Evolutionary conservation across 345 rosid species (phyloP).

Genomic region (Garcia nutans): DNA sequence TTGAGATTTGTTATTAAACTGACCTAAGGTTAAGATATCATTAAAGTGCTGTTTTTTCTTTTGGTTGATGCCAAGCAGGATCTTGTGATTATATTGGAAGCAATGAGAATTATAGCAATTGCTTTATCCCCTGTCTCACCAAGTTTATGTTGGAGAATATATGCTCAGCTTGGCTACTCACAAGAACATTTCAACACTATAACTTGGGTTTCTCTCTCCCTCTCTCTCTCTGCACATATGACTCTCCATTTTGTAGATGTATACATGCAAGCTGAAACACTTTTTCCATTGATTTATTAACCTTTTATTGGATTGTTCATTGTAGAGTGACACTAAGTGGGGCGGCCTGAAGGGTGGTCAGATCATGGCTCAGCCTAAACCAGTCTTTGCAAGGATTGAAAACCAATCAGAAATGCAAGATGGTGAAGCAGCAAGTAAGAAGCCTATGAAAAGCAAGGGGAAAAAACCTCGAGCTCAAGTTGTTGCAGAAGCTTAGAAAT

Average conservation of each 20-base stretch:
- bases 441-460: constrained; percentile 40
- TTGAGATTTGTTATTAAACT: neutral
- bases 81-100: constrained; percentile 80
- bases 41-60: constrained; percentile 10
- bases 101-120: constrained; percentile 77
- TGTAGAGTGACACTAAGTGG: constrained; percentile 77
- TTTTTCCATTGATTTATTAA: neutral
- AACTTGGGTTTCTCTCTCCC: constrained; percentile 57
- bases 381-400: constrained; percentile 81
- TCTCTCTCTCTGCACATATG: neutral
- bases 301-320: neutral
- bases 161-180: constrained; percentile 82
- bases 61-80: constrained; percentile 45
- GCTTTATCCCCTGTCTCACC: constrained; percentile 79
- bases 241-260: neutral
- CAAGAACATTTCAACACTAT: constrained; percentile 46
- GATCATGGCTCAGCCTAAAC: constrained; percentile 83
- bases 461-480: constrained; percentile 43
- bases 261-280: neutral
- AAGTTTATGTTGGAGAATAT: constrained; percentile 62
- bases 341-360: constrained; percentile 81
- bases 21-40: constrained; percentile 1
- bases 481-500: constrained; percentile 44
- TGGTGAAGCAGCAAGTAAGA: constrained; percentile 31
- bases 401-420: constrained; percentile 35